phyloP scores from a whole-genome alignment of 2,329 filamentous ascomycete genomes.

The Aspergillus sp. region DNA sequence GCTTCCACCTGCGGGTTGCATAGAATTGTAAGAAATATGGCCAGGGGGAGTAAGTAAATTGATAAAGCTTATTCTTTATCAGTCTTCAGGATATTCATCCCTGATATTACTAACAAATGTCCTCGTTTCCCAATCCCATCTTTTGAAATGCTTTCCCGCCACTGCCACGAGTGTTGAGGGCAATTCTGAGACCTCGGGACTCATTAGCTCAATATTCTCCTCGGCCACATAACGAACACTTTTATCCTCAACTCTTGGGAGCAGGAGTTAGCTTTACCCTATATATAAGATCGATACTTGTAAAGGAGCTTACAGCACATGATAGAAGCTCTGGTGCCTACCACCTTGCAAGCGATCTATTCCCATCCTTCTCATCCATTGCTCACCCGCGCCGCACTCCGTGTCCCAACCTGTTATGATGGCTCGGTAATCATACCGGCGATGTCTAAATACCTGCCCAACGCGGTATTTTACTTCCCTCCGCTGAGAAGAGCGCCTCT shows the following conservation, averaged over 20 bases:
- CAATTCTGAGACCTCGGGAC: constrained; percentile 54
- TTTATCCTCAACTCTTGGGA: constrained; percentile 63
- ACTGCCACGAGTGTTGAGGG: constrained; percentile 58
- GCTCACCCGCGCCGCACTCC: constrained; percentile 59
- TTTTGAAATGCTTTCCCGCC: constrained; percentile 84
- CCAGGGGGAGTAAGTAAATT: too few species aligned
- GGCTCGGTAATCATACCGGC: constrained; percentile 74
- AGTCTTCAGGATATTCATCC: constrained; percentile 5
- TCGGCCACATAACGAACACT: constrained; percentile 75
- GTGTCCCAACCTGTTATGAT: constrained; percentile 86
- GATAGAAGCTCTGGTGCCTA: constrained; percentile 74
- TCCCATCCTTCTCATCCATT: constrained; percentile 64
- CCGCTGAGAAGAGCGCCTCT: constrained; percentile 35
- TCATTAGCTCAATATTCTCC: constrained; percentile 72
- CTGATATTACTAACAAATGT: neutral
- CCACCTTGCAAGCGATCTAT: constrained; percentile 63
- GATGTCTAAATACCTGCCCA: constrained; percentile 83
- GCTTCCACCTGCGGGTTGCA: too few species aligned
- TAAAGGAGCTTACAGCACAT: constrained; percentile 70
- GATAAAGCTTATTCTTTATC: neutral
- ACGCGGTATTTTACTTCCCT: constrained; percentile 65
- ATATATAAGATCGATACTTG: neutral
- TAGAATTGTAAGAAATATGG: too few species aligned
- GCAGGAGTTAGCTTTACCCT: constrained; percentile 16
- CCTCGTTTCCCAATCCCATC: constrained; percentile 64